Percentiles rank a stretch among this genome's conserved stretches.
Conservation (phyloP, 257 asterid genomes). For the Nicotiana knightiana region DNA sequence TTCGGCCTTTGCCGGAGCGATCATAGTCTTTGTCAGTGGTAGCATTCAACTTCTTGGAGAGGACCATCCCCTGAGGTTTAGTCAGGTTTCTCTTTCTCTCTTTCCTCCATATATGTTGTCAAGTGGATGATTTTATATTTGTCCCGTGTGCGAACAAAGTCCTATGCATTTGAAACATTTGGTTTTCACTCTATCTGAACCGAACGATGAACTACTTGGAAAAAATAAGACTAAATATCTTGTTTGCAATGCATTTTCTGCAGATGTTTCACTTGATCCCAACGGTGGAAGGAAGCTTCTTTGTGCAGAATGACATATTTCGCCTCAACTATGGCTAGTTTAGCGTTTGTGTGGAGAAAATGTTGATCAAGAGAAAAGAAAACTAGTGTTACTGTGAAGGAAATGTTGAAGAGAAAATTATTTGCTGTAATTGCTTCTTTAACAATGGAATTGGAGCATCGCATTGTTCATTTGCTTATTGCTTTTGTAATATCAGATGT, state of each 20-base stretch:
- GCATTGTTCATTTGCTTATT: neutral
- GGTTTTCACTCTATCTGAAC: neutral
- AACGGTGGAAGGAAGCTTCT: slow-evolving; percentile 34
- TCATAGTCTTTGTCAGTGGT: slow-evolving; percentile 49
- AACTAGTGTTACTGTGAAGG: neutral
- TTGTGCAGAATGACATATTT: slow-evolving; percentile 55
- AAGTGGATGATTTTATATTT: neutral
- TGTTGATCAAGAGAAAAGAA: neutral
- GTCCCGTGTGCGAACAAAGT: neutral
- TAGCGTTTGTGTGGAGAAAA: neutral
- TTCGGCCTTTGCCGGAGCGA: slow-evolving; percentile 35
- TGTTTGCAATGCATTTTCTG: neutral
- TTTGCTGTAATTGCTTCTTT: neutral
- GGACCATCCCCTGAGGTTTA: slow-evolving; percentile 55
- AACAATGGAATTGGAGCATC: neutral
- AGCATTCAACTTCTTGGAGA: slow-evolving; percentile 48
- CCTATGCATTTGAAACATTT: neutral
- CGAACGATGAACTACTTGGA: neutral
- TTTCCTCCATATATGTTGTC: neutral
- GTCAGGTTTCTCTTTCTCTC: slow-evolving; percentile 31
- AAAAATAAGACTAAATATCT: neutral
- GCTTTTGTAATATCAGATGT: neutral
- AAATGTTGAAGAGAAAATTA: neutral
- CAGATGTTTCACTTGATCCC: slow-evolving; percentile 68
- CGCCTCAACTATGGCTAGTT: slow-evolving; percentile 45